Evolutionary conservation across 768 basidiomycete species (phyloP).

Genomic region (Lyophyllum atratum): DNA sequence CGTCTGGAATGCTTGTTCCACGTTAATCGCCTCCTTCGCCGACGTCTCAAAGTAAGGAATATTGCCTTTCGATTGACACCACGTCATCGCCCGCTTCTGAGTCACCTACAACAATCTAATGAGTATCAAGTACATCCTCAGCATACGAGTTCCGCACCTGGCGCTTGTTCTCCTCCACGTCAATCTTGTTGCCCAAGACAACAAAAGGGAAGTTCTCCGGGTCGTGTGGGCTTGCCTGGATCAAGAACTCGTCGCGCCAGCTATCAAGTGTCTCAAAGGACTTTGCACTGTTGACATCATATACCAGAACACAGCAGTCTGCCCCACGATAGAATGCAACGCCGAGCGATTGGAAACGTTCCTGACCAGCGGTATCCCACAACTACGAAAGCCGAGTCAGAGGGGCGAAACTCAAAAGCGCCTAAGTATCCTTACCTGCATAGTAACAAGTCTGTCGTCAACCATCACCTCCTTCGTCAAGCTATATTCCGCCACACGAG

Average conservation of each 20-base stretch:
- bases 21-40: conserved; percentile 99
- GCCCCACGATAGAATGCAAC: conserved; percentile 99
- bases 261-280: conserved; percentile 98
- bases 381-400: conserved; percentile 49
- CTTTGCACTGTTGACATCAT: conserved; percentile 98
- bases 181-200: conserved; percentile 99
- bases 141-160: conserved; percentile 58
- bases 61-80: conserved; percentile 99
- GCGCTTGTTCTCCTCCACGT: conserved; percentile 97
- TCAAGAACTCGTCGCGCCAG: conserved; percentile 99
- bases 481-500: conserved; percentile 39
- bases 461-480: conserved; percentile 99
- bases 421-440: conserved; percentile 68
- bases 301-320: conserved; percentile 98
- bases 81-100: conserved; percentile 99
- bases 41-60: conserved; percentile 99
- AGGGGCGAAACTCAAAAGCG: not conserved
- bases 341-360: conserved; percentile 98
- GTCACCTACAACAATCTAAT: conserved; percentile 64
- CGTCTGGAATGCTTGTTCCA: conserved; percentile 99
- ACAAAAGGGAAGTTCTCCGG: conserved; percentile 99
- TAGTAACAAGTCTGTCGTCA: conserved; percentile 96
- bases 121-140: conserved; percentile 1
- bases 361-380: conserved; percentile 99
- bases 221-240: conserved; percentile 97